Percentiles rank a stretch among this genome's conserved stretches.
phyloP scores from a whole-genome alignment of 1,284 basidiomycete species.

The Ceraceosorus bombacis region DNA sequence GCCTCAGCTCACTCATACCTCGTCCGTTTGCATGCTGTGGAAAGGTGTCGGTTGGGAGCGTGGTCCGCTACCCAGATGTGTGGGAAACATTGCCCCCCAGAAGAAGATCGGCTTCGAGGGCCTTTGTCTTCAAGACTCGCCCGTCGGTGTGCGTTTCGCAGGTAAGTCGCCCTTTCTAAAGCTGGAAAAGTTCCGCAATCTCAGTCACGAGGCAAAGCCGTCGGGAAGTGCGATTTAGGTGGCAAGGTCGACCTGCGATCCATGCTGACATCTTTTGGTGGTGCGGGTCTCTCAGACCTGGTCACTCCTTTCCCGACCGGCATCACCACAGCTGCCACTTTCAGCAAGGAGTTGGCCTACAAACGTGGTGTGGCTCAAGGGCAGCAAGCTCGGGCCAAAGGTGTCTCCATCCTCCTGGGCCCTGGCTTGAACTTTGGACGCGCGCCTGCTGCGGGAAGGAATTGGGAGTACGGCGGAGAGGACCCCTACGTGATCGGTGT shows the following conservation, averaged over 20 bases:
- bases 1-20: too few species aligned
- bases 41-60: slow-evolving; percentile 43
- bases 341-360: slow-evolving; percentile 65
- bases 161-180: too few species aligned
- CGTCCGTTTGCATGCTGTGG: too few species aligned
- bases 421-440: slow-evolving; percentile 47
- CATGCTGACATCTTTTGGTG: too few species aligned
- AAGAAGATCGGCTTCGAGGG: slow-evolving; percentile 61
- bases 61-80: slow-evolving; percentile 28
- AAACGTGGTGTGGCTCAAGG: slow-evolving; percentile 68
- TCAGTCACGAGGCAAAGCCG: too few species aligned
- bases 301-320: slow-evolving; percentile 60
- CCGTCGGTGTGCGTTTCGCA: slow-evolving; percentile 57
- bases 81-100: slow-evolving; percentile 49
- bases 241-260: too few species aligned
- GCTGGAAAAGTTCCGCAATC: too few species aligned
- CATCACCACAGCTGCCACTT: slow-evolving; percentile 65
- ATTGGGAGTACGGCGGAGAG: slow-evolving; percentile 62
- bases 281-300: slow-evolving; percentile 14
- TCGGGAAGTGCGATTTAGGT: too few species aligned
- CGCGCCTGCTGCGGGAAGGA: slow-evolving; percentile 62
- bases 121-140: slow-evolving; percentile 58
- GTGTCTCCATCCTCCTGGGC: slow-evolving; percentile 65
- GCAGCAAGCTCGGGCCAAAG: slow-evolving; percentile 68
- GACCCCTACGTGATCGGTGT: slow-evolving; percentile 42